Evolutionary conservation across 352 stramenopile genomes (phyloP).

Genomic region (Globisporangium parvum): DNA sequence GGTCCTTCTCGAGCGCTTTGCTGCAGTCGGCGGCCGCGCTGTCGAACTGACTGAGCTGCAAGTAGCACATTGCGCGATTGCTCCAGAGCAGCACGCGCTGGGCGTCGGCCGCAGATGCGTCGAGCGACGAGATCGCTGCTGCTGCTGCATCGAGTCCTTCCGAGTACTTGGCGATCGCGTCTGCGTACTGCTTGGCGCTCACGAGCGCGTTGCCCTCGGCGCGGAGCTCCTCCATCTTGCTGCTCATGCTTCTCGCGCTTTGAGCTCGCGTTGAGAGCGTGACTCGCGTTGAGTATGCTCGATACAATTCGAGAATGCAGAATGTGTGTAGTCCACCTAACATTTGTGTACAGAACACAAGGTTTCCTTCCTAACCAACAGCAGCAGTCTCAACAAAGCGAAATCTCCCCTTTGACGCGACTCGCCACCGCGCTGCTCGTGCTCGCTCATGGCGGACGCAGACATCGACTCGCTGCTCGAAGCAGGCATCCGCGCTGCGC

Average conservation of each 20-base stretch:
- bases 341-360: not conserved
- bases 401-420: not conserved
- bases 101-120: conserved; percentile 14
- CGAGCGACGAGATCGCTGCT: conserved; percentile 14
- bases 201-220: conserved; percentile 72
- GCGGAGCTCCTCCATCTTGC: conserved; percentile 54
- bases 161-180: conserved; percentile 63
- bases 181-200: conserved; percentile 55
- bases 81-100: conserved; percentile 66
- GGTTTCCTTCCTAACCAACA: not conserved
- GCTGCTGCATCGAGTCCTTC: conserved; percentile 27
- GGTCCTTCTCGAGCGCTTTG: conserved; percentile 33
- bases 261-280: no score
- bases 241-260: conserved; percentile 5
- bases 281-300: not conserved
- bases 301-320: not conserved
- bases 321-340: not conserved
- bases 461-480: conserved; percentile 82
- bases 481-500: conserved; percentile 54
- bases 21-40: conserved; percentile 50
- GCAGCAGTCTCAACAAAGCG: not conserved
- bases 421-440: no score
- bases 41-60: conserved; percentile 63
- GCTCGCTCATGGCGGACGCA: conserved; percentile 46
- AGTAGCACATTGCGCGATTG: conserved; percentile 67